These are phyloP conservation scores for Chlamydomonas asymmetrica DNA, from an alignment of 139 green algal species.

Conservation along the genomic window DNA sequence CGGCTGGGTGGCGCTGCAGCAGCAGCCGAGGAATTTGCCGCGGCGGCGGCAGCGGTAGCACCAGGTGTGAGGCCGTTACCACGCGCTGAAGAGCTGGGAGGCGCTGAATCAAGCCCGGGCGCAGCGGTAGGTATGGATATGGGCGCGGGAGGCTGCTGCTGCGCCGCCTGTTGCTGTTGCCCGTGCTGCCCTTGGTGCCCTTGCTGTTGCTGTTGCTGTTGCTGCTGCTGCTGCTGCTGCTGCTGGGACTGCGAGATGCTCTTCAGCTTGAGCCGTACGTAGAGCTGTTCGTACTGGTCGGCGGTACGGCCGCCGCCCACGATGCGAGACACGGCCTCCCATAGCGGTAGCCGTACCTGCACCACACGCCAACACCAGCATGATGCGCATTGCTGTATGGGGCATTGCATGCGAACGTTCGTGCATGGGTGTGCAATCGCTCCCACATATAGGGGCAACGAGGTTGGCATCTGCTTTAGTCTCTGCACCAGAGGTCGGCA, in stretches of 20 bases:
- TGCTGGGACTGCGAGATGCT: background rate
- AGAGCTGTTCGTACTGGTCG: conserved; percentile 9
- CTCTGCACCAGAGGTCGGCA: no score
- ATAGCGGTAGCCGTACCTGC: conserved; percentile 13
- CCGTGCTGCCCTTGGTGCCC: background rate
- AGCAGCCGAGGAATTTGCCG: no score
- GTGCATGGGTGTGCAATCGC: no score
- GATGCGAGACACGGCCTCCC: conserved; percentile 22
- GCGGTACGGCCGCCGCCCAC: conserved; percentile 13
- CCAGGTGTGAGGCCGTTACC: background rate
- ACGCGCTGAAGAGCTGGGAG: background rate
- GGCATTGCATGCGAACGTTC: no score
- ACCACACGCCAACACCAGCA: no score
- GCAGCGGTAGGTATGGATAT: background rate
- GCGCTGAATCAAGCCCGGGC: background rate
- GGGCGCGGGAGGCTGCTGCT: background rate
- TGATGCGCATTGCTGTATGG: no score
- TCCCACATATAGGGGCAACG: no score
- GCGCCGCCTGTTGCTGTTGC: background rate
- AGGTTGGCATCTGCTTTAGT: no score
- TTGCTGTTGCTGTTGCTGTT: conserved; percentile 6
- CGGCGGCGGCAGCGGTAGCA: no score
- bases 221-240: conserved; percentile 6
- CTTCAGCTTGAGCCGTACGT: background rate
- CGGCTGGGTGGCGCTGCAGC: no score